Evolutionary conservation across 1,139 yeast species (phyloP).

Genomic region (Taphrina sp.): DNA sequence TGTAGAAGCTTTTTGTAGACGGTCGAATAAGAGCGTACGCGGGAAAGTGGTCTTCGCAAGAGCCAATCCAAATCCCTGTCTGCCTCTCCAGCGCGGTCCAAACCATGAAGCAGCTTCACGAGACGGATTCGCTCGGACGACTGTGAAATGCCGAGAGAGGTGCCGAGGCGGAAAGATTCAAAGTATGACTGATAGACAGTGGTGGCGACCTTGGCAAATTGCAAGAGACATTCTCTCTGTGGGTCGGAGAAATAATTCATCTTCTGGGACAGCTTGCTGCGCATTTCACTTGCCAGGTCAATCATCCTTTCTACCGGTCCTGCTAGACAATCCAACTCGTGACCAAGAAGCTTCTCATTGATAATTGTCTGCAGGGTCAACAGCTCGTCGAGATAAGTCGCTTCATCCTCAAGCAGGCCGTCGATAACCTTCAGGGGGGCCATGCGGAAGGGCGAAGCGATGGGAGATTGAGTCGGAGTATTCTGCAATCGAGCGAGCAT

Average conservation of each 20-base stretch:
- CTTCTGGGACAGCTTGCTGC: background rate
- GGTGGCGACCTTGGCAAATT: constrained; percentile 14
- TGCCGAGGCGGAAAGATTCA: constrained; percentile 11
- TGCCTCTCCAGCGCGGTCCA: constrained; percentile 14
- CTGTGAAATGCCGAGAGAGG: constrained; percentile 1
- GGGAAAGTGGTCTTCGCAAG: constrained; percentile 29
- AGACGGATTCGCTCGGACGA: constrained; percentile 15
- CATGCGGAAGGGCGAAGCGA: constrained; percentile 18
- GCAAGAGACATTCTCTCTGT: constrained; percentile 23
- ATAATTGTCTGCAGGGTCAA: background rate
- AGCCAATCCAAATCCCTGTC: constrained; percentile 30
- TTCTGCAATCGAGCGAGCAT: background rate
- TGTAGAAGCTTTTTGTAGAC: constrained; percentile 27
- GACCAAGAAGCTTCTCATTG: constrained; percentile 1
- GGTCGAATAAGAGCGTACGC: constrained; percentile 20
- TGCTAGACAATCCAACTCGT: constrained; percentile 6
- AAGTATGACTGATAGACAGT: constrained; percentile 15
- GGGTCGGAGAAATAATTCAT: constrained; percentile 20
- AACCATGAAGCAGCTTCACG: background rate
- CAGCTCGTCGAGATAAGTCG: constrained; percentile 14
- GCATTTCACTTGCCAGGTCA: constrained; percentile 12
- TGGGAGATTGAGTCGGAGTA: constrained; percentile 23
- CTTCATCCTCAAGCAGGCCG: constrained; percentile 22
- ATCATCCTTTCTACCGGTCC: constrained; percentile 8
- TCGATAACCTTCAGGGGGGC: constrained; percentile 19